phyloP scores from a whole-genome alignment of 2,329 filamentous ascomycete species.

The Trichoderma afroharzianum region DNA sequence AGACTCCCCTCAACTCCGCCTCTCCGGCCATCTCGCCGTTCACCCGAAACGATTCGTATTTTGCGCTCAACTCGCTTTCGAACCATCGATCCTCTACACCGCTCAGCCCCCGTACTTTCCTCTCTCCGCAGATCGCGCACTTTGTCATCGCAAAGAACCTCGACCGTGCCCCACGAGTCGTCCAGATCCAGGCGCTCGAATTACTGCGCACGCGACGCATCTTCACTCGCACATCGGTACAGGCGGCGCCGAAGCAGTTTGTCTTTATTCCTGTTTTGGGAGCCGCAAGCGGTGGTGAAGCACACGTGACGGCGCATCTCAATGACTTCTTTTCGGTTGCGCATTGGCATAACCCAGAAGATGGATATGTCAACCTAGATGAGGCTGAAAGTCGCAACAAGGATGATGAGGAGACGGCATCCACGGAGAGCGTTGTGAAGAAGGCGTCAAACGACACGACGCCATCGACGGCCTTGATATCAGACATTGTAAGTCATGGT shows the following conservation, averaged over 20 bases:
- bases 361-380: constrained; percentile 74
- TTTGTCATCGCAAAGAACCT: constrained; percentile 79
- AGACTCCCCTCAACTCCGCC: constrained; percentile 22
- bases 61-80: constrained; percentile 31
- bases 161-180: constrained; percentile 64
- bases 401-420: constrained; percentile 32
- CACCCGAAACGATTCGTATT: constrained; percentile 31
- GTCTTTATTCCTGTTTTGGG: constrained; percentile 72
- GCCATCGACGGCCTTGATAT: constrained; percentile 35
- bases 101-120: constrained; percentile 26
- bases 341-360: constrained; percentile 71
- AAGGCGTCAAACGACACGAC: constrained; percentile 25
- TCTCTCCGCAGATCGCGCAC: constrained; percentile 62
- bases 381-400: constrained; percentile 41
- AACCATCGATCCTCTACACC: constrained; percentile 25
- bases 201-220: constrained; percentile 77
- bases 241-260: constrained; percentile 73
- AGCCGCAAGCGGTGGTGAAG: constrained; percentile 43
- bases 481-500: constrained; percentile 39
- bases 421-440: constrained; percentile 46
- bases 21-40: constrained; percentile 26
- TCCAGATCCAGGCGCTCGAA: constrained; percentile 79
- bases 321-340: constrained; percentile 87
- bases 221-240: constrained; percentile 69
- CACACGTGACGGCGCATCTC: constrained; percentile 53